Conservation (phyloP, 1,284 basidiomycete species). For the Rhodotorula sp. region DNA sequence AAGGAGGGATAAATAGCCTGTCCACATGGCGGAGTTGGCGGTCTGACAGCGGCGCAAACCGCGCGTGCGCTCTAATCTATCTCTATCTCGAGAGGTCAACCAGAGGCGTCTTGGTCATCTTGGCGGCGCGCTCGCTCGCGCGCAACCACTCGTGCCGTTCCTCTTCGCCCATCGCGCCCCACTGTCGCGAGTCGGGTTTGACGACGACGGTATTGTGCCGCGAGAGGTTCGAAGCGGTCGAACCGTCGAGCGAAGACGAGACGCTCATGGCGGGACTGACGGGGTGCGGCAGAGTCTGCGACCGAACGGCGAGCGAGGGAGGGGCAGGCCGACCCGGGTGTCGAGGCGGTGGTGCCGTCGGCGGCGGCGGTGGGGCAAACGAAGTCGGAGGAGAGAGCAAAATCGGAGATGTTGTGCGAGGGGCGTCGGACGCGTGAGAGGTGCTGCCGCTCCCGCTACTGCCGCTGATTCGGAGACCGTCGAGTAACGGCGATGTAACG, state of each 20-base stretch:
- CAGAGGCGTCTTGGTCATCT: conserved; percentile 26
- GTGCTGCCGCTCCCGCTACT: too few relatives aligned
- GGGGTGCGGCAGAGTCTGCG: conserved; percentile 3
- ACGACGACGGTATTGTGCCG: conserved; percentile 4
- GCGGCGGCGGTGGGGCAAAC: neutral
- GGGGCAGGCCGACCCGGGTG: conserved; percentile 9
- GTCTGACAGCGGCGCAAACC: neutral
- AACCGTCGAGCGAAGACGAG: neutral
- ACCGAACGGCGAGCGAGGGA: conserved; percentile 17
- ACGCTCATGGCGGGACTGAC: conserved; percentile 4
- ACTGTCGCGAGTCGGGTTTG: conserved; percentile 28
- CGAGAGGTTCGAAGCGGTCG: neutral
- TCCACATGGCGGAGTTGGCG: neutral
- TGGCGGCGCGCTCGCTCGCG: conserved; percentile 23
- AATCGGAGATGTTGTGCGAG: neutral
- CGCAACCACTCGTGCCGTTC: conserved; percentile 21
- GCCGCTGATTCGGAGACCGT: neutral
- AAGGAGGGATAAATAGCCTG: neutral
- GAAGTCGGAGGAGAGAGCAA: neutral
- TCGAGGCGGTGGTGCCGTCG: conserved; percentile 5
- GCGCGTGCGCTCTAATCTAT: neutral
- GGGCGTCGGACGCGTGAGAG: neutral
- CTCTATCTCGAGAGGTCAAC: conserved; percentile 30
- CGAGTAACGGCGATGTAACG: neutral
- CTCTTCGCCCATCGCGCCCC: conserved; percentile 20